A percentile compares a stretch with the other conserved stretches of the same genome.
These are phyloP conservation scores for Solanum medicagineum DNA, from an alignment of 257 asterid genomes.

Conservation along the genomic window DNA sequence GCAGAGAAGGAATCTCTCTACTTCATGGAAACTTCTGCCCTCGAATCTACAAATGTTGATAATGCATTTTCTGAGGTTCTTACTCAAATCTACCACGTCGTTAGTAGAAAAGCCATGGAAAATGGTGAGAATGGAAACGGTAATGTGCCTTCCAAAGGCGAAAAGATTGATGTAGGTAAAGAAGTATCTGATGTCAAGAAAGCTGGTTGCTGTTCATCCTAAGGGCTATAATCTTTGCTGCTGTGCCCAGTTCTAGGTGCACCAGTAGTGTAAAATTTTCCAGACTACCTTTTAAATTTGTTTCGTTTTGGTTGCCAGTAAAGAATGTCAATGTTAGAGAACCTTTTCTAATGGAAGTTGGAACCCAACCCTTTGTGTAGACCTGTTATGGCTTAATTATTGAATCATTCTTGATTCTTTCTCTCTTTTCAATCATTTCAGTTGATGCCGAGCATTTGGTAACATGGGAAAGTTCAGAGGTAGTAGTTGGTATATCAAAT, in stretches of 20 bases:
- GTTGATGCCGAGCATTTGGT: neutral
- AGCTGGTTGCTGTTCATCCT: slow-evolving; percentile 55
- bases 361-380: neutral
- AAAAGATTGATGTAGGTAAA: slow-evolving; percentile 62
- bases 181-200: slow-evolving; percentile 62
- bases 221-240: neutral
- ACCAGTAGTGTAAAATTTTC: neutral
- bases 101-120: slow-evolving; percentile 78
- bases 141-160: slow-evolving; percentile 53
- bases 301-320: neutral
- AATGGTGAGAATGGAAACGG: slow-evolving; percentile 29
- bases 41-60: slow-evolving; percentile 66
- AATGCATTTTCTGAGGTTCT: slow-evolving; percentile 72
- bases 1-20: slow-evolving; percentile 73
- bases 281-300: neutral
- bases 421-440: neutral
- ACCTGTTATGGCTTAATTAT: neutral
- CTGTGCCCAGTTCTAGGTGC: neutral
- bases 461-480: neutral
- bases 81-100: slow-evolving; percentile 47
- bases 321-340: neutral
- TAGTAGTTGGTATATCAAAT: too few species aligned
- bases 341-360: neutral
- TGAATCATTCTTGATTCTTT: neutral
- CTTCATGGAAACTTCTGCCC: slow-evolving; percentile 86